Conservation (phyloP, 208 protist species). For the Porcisia deanei region DNA sequence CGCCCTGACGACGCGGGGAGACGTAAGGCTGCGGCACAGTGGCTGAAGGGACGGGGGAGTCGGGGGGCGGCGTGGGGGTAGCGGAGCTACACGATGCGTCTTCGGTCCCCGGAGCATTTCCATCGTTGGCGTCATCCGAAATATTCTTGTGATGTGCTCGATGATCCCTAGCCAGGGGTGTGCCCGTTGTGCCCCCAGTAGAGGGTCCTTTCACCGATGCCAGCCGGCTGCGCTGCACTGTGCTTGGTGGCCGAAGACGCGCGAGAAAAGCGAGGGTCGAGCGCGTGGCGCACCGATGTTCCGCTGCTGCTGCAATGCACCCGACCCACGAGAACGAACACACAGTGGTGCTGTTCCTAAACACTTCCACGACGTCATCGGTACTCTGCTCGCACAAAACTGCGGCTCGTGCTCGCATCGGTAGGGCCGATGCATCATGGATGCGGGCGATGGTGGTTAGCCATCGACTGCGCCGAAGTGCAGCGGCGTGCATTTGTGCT, state of each 20-base stretch:
- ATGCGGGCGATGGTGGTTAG: conserved; percentile 13
- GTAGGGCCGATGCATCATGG: not conserved
- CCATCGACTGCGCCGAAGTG: conserved; percentile 22
- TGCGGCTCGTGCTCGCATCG: not conserved
- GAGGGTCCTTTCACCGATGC: not conserved
- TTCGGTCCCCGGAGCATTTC: not conserved
- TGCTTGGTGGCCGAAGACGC: conserved; percentile 2
- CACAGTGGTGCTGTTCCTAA: not conserved
- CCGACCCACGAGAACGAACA: conserved; percentile 20
- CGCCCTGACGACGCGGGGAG: not conserved
- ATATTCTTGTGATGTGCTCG: not conserved
- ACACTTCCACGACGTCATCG: not conserved
- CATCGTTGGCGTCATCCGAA: not conserved
- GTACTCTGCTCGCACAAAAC: not conserved
- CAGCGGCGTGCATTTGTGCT: conserved; percentile 5
- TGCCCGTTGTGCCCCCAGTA: not conserved
- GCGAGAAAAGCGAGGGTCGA: conserved; percentile 17
- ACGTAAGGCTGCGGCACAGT: not conserved
- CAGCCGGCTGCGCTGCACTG: not conserved
- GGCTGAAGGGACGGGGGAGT: not conserved
- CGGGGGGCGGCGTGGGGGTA: not conserved
- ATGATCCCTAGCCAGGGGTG: not conserved
- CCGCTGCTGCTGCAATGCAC: conserved; percentile 11
- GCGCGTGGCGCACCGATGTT: conserved; percentile 9
- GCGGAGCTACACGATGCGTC: not conserved